Evolutionary conservation across 345 rosid genomes (phyloP).

Genomic region (Acer negundo): DNA sequence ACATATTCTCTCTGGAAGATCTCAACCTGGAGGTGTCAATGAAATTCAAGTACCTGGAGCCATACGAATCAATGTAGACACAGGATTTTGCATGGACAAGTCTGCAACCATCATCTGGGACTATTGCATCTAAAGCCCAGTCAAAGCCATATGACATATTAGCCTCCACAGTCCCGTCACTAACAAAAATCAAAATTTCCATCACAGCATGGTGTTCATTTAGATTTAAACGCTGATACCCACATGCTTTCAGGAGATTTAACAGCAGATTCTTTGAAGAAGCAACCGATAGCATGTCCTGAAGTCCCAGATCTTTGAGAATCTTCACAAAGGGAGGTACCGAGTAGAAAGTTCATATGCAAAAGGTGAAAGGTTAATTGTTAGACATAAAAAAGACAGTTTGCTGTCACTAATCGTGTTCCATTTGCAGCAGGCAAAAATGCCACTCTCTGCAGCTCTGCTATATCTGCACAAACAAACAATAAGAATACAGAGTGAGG

Average conservation of each 20-base stretch:
- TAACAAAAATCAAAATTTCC: constrained; percentile 76
- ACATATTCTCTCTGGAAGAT: constrained; percentile 74
- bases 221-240: constrained; percentile 87
- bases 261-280: constrained; percentile 74
- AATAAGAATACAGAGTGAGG: constrained; percentile 14
- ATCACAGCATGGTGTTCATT: constrained; percentile 93
- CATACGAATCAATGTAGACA: constrained; percentile 76
- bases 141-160: constrained; percentile 28
- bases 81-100: constrained; percentile 80
- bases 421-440: constrained; percentile 95
- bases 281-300: constrained; percentile 65
- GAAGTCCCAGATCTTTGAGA: constrained; percentile 88
- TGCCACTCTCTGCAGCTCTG: constrained; percentile 71
- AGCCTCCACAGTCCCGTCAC: constrained; percentile 45
- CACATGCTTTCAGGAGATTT: constrained; percentile 75
- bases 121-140: constrained; percentile 62
- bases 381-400: constrained; percentile 71
- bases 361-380: constrained; percentile 85
- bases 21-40: constrained; percentile 78
- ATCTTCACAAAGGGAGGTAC: constrained; percentile 74
- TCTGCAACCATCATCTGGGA: constrained; percentile 94
- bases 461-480: constrained; percentile 51
- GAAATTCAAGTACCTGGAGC: constrained; percentile 67
- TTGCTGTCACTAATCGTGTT: constrained; percentile 76
- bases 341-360: constrained; percentile 84